Conservation (phyloP, 306 rosid genomes). For the Amphicarpaea edgeworthii region DNA sequence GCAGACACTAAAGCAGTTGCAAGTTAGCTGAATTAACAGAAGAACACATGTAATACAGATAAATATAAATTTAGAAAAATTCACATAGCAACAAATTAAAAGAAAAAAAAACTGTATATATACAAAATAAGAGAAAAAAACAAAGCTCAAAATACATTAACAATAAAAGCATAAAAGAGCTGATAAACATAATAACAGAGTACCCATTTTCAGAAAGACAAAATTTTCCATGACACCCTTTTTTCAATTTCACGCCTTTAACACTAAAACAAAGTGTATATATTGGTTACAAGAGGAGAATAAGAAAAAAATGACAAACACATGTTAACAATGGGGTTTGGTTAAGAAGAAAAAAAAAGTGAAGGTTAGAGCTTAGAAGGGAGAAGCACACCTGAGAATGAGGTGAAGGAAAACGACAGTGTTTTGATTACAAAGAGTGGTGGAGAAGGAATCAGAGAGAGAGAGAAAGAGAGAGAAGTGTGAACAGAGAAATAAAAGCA, state of each 20-base stretch:
- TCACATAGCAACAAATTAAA: constrained; percentile 4
- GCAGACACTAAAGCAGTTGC: background rate
- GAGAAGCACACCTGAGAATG: constrained; percentile 54
- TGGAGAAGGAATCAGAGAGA: constrained; percentile 49
- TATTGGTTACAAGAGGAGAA: constrained; percentile 14
- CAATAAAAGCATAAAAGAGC: background rate
- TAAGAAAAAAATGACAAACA: background rate
- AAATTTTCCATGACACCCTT: constrained; percentile 7
- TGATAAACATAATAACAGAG: constrained; percentile 35
- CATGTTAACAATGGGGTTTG: background rate
- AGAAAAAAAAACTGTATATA: background rate
- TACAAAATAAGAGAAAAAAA: background rate
- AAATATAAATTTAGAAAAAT: background rate
- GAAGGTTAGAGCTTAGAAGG: constrained; percentile 24
- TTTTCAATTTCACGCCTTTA: background rate
- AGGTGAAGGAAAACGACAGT: constrained; percentile 48
- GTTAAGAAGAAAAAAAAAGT: background rate
- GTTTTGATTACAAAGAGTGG: constrained; percentile 50
- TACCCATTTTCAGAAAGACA: constrained; percentile 29
- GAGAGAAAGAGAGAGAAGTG: constrained; percentile 41
- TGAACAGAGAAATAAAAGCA: constrained; percentile 65
- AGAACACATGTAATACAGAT: constrained; percentile 1
- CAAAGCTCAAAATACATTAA: background rate
- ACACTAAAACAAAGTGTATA: background rate
- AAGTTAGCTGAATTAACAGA: background rate